Conservation (phyloP, 805 yeast genomes). For the Wickerhamiella shivajii region DNA sequence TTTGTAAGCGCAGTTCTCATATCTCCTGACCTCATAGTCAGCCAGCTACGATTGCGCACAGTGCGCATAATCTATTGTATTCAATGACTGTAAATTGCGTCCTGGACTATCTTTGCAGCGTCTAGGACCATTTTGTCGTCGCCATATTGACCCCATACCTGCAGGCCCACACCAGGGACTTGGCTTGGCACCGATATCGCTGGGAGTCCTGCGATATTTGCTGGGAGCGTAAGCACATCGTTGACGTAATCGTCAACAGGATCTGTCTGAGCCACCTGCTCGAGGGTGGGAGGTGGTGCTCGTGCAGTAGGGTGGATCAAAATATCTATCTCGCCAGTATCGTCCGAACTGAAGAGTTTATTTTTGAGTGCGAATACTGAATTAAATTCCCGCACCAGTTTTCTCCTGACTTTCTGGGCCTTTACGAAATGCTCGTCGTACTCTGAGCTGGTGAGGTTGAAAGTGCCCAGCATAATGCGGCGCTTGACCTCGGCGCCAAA, state of each 20-base stretch:
- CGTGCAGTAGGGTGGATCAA: slow-evolving; percentile 61
- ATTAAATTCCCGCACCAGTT: slow-evolving; percentile 52
- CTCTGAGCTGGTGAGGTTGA: slow-evolving; percentile 65
- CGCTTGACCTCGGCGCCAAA: slow-evolving; percentile 77
- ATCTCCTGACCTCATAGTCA: too few species aligned
- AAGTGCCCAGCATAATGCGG: slow-evolving; percentile 74
- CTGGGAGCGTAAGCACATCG: slow-evolving; percentile 80
- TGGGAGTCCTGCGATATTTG: slow-evolving; percentile 85
- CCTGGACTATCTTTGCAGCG: slow-evolving; percentile 19
- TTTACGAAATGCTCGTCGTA: slow-evolving; percentile 56
- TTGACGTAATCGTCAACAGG: slow-evolving; percentile 55
- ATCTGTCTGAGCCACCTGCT: slow-evolving; percentile 29
- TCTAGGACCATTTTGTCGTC: slow-evolving; percentile 53
- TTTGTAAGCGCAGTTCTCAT: too few species aligned
- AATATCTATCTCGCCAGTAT: slow-evolving; percentile 39
- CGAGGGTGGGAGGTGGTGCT: slow-evolving; percentile 38
- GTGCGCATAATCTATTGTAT: too few species aligned
- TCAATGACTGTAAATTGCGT: neutral
- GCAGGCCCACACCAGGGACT: slow-evolving; percentile 46
- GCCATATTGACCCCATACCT: slow-evolving; percentile 75
- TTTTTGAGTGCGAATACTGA: slow-evolving; percentile 30
- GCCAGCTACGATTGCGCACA: too few species aligned
- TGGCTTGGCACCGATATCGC: slow-evolving; percentile 59
- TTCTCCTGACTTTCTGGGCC: slow-evolving; percentile 54
- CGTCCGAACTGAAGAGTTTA: slow-evolving; percentile 19